Evolutionary conservation across 768 basidiomycete species (phyloP).

Genomic region (Pseudohyphozyma bogoriensis): DNA sequence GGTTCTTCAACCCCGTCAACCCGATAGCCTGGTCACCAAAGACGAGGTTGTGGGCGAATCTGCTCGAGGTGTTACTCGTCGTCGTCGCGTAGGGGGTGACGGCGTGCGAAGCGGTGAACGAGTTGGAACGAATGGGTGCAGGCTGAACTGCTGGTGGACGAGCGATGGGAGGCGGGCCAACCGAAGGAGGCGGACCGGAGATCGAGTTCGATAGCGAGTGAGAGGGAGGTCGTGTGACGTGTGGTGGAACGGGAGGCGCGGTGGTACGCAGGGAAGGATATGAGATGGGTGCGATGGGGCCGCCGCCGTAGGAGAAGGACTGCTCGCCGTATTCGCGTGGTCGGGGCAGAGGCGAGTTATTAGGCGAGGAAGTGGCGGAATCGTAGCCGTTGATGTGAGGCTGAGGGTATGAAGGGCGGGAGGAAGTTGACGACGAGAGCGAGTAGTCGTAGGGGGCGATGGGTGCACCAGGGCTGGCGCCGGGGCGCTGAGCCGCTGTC

Average conservation of each 20-base stretch:
- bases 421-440: neutral
- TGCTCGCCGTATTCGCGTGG: conserved; percentile 9
- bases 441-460: conserved; percentile 17
- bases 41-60: conserved; percentile 11
- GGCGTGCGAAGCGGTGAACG: conserved; percentile 17
- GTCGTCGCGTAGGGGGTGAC: conserved; percentile 13
- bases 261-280: conserved; percentile 14
- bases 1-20: conserved; percentile 70
- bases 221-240: neutral
- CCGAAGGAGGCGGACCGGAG: neutral
- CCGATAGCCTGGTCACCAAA: conserved; percentile 31
- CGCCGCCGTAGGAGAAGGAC: neutral
- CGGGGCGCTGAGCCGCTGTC: conserved; percentile 13
- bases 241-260: conserved; percentile 1
- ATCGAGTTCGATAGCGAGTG: neutral
- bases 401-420: conserved; percentile 3
- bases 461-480: conserved; percentile 1
- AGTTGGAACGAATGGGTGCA: conserved; percentile 22
- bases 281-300: conserved; percentile 16
- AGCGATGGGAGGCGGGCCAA: conserved; percentile 3
- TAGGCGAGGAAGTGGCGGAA: neutral
- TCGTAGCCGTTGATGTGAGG: conserved; percentile 1
- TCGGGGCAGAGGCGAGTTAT: neutral
- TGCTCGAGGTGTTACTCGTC: neutral
- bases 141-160: conserved; percentile 19